phyloP scores from a whole-genome alignment of 73 alveolate species.

The Tetrahymena elliotti region DNA sequence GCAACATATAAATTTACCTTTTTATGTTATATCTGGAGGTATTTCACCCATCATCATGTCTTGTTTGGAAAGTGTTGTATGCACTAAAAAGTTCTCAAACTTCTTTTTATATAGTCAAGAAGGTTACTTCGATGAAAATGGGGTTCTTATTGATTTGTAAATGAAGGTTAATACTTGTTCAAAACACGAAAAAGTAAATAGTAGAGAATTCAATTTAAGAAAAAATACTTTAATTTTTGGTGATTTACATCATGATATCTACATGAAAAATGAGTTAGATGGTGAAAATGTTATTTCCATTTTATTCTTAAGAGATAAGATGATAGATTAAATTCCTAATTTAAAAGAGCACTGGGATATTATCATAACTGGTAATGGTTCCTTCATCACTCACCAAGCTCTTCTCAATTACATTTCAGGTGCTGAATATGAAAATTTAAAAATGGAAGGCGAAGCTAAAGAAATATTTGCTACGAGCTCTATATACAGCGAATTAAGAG shows the following conservation, averaged over 20 bases:
- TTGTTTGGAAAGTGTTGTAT: background rate
- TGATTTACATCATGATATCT: background rate
- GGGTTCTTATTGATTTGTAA: background rate
- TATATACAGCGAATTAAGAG: background rate
- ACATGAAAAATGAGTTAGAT: background rate
- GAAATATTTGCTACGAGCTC: background rate
- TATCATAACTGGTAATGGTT: background rate
- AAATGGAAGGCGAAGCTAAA: background rate
- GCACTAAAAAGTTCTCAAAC: background rate
- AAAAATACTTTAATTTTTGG: background rate
- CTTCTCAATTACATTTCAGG: background rate
- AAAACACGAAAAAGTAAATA: background rate
- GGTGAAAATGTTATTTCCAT: background rate
- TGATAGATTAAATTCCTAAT: background rate
- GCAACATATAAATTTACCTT: background rate
- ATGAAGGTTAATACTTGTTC: background rate
- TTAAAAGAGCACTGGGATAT: background rate
- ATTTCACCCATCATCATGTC: background rate
- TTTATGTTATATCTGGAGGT: background rate
- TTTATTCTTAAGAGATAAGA: background rate
- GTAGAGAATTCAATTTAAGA: background rate
- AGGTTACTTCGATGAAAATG: background rate
- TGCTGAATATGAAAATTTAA: background rate
- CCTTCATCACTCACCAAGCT: background rate
- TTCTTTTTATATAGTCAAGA: background rate